Conservation (phyloP, 73 alveolate genomes). For the Stentor coeruleus region DNA sequence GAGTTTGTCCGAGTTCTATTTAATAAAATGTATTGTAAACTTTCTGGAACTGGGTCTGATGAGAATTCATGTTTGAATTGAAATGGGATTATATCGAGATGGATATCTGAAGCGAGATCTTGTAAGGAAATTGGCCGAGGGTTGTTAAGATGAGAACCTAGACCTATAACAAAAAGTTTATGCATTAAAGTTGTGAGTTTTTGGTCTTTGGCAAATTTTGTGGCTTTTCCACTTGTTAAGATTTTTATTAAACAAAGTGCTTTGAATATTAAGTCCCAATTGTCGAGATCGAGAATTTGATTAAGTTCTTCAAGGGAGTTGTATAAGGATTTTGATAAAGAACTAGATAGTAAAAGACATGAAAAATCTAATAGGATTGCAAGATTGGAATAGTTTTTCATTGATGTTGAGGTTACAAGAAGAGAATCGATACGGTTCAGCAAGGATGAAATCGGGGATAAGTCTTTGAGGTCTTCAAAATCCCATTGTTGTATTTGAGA, state of each 20-base stretch:
- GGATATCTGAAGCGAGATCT: not conserved
- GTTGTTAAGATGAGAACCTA: slow-evolving; percentile 19
- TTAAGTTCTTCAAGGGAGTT: not conserved
- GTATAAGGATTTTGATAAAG: not conserved
- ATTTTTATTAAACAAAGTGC: not conserved
- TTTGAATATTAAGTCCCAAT: slow-evolving; percentile 13
- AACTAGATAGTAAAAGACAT: not conserved
- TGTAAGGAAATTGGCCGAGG: slow-evolving; percentile 16
- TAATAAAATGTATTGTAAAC: not conserved
- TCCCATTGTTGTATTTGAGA: not conserved
- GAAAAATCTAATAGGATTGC: not conserved
- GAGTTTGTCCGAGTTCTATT: slow-evolving; percentile 8
- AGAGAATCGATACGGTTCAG: slow-evolving; percentile 17
- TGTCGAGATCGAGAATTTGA: not conserved
- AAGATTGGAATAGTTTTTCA: not conserved
- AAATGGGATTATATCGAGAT: not conserved
- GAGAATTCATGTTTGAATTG: not conserved
- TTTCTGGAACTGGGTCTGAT: slow-evolving; percentile 3
- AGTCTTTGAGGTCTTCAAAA: not conserved
- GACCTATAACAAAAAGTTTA: slow-evolving; percentile 25
- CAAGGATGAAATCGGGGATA: slow-evolving; percentile 16
- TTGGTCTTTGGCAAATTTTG: too few relatives aligned
- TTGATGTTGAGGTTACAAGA: not conserved
- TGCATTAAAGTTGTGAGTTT: slow-evolving; percentile 14
- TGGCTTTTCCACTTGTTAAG: not conserved